A percentile compares a stretch with the other conserved stretches of the same genome.
Evolutionary conservation across 2,329 filamentous ascomycete species (phyloP).

Genomic region (Cercospora zeina): DNA sequence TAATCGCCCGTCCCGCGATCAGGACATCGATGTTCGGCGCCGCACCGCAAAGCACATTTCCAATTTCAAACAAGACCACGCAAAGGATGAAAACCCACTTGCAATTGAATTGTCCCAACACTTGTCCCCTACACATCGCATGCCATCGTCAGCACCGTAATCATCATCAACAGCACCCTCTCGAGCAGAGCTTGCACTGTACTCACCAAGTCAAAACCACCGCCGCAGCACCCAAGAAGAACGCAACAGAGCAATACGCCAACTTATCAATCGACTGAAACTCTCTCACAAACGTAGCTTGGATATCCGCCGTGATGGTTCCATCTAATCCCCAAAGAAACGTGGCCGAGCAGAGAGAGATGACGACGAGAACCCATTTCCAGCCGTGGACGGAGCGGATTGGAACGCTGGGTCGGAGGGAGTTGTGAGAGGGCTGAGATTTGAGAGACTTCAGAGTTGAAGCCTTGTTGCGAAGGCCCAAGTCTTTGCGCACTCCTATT

Average conservation of each 20-base stretch:
- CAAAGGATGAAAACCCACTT: conserved; percentile 17
- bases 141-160: neutral
- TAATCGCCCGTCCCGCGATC: conserved; percentile 41
- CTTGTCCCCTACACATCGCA: conserved; percentile 7
- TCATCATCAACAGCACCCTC: neutral
- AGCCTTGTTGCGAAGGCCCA: neutral
- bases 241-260: conserved; percentile 16
- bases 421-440: conserved; percentile 8
- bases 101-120: conserved; percentile 15
- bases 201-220: conserved; percentile 19
- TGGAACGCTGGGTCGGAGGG: neutral
- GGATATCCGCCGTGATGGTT: conserved; percentile 18
- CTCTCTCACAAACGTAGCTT: conserved; percentile 13
- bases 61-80: conserved; percentile 35
- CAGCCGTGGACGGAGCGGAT: conserved; percentile 13
- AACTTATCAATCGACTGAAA: conserved; percentile 13
- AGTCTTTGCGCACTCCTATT: neutral
- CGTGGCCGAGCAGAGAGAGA: conserved; percentile 6
- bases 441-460: conserved; percentile 9
- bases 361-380: conserved; percentile 20
- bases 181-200: neutral
- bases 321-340: conserved; percentile 19
- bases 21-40: conserved; percentile 38
- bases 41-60: conserved; percentile 39
- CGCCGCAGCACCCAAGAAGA: conserved; percentile 14